Conservation (phyloP, 2,329 filamentous ascomycete genomes). For the Fusarium hostae region DNA sequence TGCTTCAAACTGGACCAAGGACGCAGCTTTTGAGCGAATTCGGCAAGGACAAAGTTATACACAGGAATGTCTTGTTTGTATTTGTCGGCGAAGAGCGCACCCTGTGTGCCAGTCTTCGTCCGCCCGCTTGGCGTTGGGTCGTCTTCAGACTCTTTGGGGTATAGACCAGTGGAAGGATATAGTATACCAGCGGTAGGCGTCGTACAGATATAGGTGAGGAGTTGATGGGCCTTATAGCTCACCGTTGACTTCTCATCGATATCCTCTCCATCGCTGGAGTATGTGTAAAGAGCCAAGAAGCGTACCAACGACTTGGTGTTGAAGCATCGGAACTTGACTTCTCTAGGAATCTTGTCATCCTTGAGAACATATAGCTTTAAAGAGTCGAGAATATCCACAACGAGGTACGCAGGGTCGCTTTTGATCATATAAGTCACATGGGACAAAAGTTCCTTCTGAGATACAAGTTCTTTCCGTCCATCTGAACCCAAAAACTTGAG, state of each 20-base stretch:
- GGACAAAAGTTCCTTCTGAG: slow-evolving; percentile 82
- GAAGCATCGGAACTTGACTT: slow-evolving; percentile 79
- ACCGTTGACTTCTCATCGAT: slow-evolving; percentile 62
- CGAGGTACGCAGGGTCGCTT: slow-evolving; percentile 79
- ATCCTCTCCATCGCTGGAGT: slow-evolving; percentile 59
- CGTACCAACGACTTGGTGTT: slow-evolving; percentile 78
- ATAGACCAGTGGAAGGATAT: slow-evolving; percentile 82
- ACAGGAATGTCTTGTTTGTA: slow-evolving; percentile 76
- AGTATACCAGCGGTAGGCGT: slow-evolving; percentile 78
- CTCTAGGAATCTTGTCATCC: slow-evolving; percentile 78
- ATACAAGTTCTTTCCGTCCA: slow-evolving; percentile 83
- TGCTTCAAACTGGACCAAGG: slow-evolving; percentile 87
- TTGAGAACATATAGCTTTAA: slow-evolving; percentile 77
- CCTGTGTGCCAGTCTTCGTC: slow-evolving; percentile 66
- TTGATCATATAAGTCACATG: slow-evolving; percentile 83
- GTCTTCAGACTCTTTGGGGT: slow-evolving; percentile 76
- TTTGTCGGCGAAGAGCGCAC: slow-evolving; percentile 74
- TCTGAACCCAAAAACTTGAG: slow-evolving; percentile 81
- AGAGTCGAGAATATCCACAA: slow-evolving; percentile 78
- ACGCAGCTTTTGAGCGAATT: slow-evolving; percentile 81
- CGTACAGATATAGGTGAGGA: slow-evolving; percentile 81
- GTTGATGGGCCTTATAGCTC: slow-evolving; percentile 76
- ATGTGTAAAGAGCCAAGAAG: slow-evolving; percentile 77
- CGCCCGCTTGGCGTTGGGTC: slow-evolving; percentile 51
- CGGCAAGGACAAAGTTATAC: slow-evolving; percentile 81